Percentiles rank a stretch among this genome's conserved stretches.
Evolutionary conservation across 441 rosid genomes (phyloP).

Genomic region (Gossypium aridum): DNA sequence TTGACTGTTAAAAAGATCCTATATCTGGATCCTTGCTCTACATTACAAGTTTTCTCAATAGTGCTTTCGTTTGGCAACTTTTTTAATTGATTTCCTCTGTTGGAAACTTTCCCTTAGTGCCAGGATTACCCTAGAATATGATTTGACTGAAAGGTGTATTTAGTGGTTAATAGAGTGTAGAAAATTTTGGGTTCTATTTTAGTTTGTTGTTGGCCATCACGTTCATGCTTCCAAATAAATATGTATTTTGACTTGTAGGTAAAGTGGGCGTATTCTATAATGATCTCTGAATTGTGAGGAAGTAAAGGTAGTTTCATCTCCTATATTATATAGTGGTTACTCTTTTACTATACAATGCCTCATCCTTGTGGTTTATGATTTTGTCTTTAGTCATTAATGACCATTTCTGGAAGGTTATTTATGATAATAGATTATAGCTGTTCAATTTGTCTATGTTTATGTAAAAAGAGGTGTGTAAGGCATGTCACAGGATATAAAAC

Average conservation of each 20-base stretch:
- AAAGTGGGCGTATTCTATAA: constrained; percentile 90
- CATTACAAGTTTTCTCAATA: neutral
- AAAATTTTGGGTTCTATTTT: constrained; percentile 30
- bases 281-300: constrained; percentile 97
- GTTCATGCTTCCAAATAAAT: constrained; percentile 77
- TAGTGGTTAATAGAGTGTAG: constrained; percentile 20
- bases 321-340: constrained; percentile 30
- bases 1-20: neutral
- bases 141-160: constrained; percentile 15
- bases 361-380: neutral
- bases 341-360: neutral
- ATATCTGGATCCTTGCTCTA: neutral
- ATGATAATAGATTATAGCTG: neutral
- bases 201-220: constrained; percentile 50
- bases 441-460: neutral
- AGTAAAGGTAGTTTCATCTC: constrained; percentile 97
- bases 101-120: constrained; percentile 10
- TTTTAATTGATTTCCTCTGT: neutral
- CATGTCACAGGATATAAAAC: neutral
- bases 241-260: constrained; percentile 97
- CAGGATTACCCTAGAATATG: constrained; percentile 8
- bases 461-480: neutral
- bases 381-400: neutral
- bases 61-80: neutral
- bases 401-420: neutral